Base-by-base conservation (phyloP, 495 filamentous ascomycete species). In the Cercophora samala region DNA sequence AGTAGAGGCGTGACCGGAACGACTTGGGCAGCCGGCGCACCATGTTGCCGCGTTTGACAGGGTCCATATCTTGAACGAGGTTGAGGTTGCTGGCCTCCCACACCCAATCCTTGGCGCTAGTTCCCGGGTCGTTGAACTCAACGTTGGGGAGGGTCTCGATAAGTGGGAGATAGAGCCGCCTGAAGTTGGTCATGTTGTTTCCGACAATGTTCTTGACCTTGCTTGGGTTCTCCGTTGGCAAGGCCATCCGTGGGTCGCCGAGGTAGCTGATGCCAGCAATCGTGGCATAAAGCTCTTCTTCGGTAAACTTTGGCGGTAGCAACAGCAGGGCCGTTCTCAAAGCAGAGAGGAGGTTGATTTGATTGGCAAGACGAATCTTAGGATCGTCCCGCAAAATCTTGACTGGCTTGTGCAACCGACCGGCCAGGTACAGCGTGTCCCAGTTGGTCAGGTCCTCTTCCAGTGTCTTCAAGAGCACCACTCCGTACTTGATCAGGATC, bases 361-460 rank as follows among this genome's bases (percentile, higher is more conserved):
- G 96, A 75, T 98, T 97, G 5, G 95, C 91, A 22, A 97, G 83
- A 19, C 93, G 91, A 42, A 99, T 91, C 61, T 88, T 87, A 1
- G 96, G 90, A 72, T 98, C 92, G 70, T 99, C 95, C 22, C 93
- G 89, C 5, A 99, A 85, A 70, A 98, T 99, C 79, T 98, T 97
- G 71, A 98, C 95, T 1, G 95, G 95, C 74, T 99, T 99, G 37
- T 99, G 95, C 54, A 99, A 80, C 53, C 95, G 91, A 1, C 95
- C 95, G 23, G 95, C 95, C 25, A 99, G 84, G 75, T 98, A 99
- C 53, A 99, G 80, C 0, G 91, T 97, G 63, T 93, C 87, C 95
- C 95, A 99, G 69, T 91, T 84, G 21, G 85, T 89, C 60, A 99
- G 84, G 74, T 99, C 95, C 21, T 80, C 83, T 70, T 89, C 91